These are phyloP conservation scores for Xylaria sp. DNA, from an alignment of 2,329 filamentous ascomycete genomes.

Conservation along the genomic window DNA sequence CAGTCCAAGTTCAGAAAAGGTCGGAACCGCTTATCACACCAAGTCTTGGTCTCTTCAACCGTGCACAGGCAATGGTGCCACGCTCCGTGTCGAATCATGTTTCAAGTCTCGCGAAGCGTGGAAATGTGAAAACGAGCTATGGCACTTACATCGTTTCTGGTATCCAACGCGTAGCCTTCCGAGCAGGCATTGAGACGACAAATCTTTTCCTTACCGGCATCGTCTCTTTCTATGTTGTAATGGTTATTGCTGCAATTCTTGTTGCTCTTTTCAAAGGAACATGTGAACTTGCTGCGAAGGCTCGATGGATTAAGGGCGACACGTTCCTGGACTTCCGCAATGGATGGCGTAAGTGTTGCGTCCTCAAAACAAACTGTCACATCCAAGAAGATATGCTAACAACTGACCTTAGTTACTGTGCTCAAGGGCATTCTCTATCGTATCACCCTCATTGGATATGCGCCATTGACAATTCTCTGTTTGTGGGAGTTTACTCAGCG, in stretches of 20 bases:
- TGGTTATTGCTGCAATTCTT: slow-evolving; percentile 75
- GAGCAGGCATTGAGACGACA: slow-evolving; percentile 83
- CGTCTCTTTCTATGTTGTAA: slow-evolving; percentile 87
- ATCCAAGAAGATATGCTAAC: slow-evolving; percentile 23
- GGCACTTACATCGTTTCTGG: slow-evolving; percentile 75
- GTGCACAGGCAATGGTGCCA: slow-evolving; percentile 64
- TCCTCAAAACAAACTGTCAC: not conserved
- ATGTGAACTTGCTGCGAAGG: slow-evolving; percentile 79
- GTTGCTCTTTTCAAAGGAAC: slow-evolving; percentile 83
- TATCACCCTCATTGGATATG: slow-evolving; percentile 88
- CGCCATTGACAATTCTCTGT: slow-evolving; percentile 88
- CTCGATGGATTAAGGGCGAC: slow-evolving; percentile 81
- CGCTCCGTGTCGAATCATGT: slow-evolving; percentile 51
- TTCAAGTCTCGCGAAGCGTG: slow-evolving; percentile 61
- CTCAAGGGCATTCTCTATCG: slow-evolving; percentile 95
- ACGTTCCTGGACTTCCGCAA: slow-evolving; percentile 95
- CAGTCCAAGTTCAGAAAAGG: slow-evolving; percentile 83
- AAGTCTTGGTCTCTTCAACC: slow-evolving; percentile 61
- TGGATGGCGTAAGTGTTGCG: slow-evolving; percentile 71
- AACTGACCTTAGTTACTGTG: slow-evolving; percentile 67
- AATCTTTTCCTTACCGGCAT: slow-evolving; percentile 95
- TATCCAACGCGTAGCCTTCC: slow-evolving; percentile 90
- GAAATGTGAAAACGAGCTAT: slow-evolving; percentile 62
- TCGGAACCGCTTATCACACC: slow-evolving; percentile 51
- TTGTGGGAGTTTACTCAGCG: slow-evolving; percentile 91